Percentiles rank a stretch among this genome's conserved stretches.
Conservation (phyloP, 495 filamentous ascomycete species). For the Astrothelium subdiscretum region DNA sequence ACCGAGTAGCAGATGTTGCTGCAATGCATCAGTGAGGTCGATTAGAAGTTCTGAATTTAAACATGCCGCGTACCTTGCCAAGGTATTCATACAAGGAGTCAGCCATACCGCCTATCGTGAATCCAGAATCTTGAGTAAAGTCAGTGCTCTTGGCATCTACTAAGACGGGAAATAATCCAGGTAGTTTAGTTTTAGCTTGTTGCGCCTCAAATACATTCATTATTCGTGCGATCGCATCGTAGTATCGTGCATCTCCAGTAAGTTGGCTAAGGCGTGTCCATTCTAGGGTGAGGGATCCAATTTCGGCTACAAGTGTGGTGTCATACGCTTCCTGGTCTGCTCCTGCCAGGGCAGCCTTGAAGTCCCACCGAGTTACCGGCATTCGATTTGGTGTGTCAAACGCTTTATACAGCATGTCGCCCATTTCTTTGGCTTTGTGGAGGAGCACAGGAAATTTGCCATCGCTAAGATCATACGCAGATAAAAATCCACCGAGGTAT, state of each 20-base stretch:
- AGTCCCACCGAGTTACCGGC: slow-evolving; percentile 21
- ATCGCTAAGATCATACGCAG: slow-evolving; percentile 29
- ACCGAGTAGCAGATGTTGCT: slow-evolving; percentile 20
- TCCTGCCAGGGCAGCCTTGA: slow-evolving; percentile 9
- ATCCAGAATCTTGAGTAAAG: slow-evolving; percentile 12
- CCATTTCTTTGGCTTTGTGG: slow-evolving; percentile 26
- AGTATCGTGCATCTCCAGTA: slow-evolving; percentile 26
- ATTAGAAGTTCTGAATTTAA: not conserved
- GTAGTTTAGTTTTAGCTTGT: slow-evolving; percentile 25
- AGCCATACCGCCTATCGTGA: slow-evolving; percentile 28
- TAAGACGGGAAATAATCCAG: slow-evolving; percentile 27
- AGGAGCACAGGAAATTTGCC: slow-evolving; percentile 24
- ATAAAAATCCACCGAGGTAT: slow-evolving; percentile 27
- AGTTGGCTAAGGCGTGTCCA: slow-evolving; percentile 29
- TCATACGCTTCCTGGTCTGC: slow-evolving; percentile 15
- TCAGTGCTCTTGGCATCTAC: slow-evolving; percentile 14
- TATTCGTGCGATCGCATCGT: slow-evolving; percentile 27
- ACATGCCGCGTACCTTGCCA: slow-evolving; percentile 20
- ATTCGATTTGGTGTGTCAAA: slow-evolving; percentile 32
- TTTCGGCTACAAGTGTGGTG: slow-evolving; percentile 18
- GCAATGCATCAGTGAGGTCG: not conserved
- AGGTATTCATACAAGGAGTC: slow-evolving; percentile 33
- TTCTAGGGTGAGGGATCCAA: slow-evolving; percentile 30
- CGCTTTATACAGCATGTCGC: slow-evolving; percentile 30
- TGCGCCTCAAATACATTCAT: slow-evolving; percentile 20